Conservation (phyloP, 805 yeast genomes). For the Candida maesae region DNA sequence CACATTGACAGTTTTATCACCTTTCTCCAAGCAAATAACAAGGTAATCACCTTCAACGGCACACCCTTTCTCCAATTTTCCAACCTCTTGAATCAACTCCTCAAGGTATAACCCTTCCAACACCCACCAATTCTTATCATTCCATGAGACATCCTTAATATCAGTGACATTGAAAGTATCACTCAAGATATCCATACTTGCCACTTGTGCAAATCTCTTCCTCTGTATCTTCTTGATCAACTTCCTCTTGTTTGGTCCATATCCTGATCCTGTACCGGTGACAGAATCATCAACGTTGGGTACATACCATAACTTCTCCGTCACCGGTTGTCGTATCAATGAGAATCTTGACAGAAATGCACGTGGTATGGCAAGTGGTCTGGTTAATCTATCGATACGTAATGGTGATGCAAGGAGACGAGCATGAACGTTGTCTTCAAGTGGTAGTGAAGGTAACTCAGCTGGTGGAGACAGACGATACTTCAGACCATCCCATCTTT, state of each 20-base stretch:
- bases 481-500: not conserved
- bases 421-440: conserved; percentile 3
- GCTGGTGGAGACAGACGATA: not conserved
- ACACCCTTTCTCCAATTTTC: not conserved
- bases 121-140: conserved; percentile 7
- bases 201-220: conserved; percentile 9
- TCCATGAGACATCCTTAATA: conserved; percentile 12
- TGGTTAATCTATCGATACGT: conserved; percentile 36
- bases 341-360: conserved; percentile 9
- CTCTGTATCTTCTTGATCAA: conserved; percentile 2
- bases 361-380: conserved; percentile 24
- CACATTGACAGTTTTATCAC: not conserved
- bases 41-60: not conserved
- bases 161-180: conserved; percentile 11
- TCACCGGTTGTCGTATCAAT: conserved; percentile 4
- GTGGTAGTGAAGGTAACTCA: not conserved
- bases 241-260: conserved; percentile 8
- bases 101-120: conserved; percentile 14
- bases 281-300: conserved; percentile 9
- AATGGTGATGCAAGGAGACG: conserved; percentile 38
- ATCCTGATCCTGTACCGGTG: conserved; percentile 13
- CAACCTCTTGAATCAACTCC: conserved; percentile 3
- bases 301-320: conserved; percentile 10
- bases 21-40: not conserved
- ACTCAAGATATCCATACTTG: conserved; percentile 16